Conservation (phyloP, 495 filamentous ascomycete genomes). For the Penicillium cataractarum region DNA sequence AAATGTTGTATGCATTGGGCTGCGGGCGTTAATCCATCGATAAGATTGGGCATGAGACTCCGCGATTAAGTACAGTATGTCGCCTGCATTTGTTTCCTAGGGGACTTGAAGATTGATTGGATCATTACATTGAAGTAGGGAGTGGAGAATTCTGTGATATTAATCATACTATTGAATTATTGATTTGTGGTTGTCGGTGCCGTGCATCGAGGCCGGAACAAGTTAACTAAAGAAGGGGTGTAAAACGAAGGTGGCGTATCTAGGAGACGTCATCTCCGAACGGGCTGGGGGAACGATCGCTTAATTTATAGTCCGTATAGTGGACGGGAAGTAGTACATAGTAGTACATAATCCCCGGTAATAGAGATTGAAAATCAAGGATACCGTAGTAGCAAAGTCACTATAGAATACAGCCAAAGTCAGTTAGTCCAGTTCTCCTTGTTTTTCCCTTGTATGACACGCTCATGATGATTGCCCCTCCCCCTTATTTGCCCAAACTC, state of each 20-base stretch:
- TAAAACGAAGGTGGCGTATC: not conserved
- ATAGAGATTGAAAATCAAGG: no score
- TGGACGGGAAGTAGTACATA: no score
- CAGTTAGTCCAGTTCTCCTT: not conserved
- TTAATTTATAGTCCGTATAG: not conserved
- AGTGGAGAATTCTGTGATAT: not conserved
- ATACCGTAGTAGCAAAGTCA: not conserved
- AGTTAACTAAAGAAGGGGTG: not conserved
- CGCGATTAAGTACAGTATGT: not conserved
- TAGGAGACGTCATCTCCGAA: slow-evolving; percentile 1
- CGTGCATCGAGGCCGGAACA: not conserved
- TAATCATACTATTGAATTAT: not conserved
- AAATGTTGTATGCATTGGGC: not conserved
- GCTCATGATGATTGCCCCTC: not conserved
- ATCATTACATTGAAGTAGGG: not conserved
- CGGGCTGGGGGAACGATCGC: not conserved
- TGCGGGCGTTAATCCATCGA: not conserved
- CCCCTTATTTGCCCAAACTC: slow-evolving; percentile 6
- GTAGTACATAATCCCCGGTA: no score
- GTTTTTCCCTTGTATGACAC: not conserved
- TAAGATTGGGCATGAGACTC: not conserved
- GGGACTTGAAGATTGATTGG: not conserved
- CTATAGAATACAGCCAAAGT: not conserved
- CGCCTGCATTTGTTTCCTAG: not conserved
- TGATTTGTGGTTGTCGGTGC: not conserved